Evolutionary conservation across 148 eudicot species (phyloP).

Genomic region (Arbutus unedo): DNA sequence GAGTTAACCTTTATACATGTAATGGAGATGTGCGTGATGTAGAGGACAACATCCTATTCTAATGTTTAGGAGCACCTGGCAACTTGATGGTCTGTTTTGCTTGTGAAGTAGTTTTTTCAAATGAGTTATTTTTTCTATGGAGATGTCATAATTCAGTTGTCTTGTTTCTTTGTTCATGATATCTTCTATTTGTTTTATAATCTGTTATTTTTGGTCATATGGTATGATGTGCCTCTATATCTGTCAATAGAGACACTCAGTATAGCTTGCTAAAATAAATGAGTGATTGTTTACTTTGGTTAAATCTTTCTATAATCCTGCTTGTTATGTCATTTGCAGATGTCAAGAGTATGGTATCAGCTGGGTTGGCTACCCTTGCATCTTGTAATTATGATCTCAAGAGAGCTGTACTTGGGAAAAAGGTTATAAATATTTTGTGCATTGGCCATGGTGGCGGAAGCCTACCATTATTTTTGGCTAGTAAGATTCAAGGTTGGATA

Average conservation of each 20-base stretch:
- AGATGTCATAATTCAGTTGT: neutral
- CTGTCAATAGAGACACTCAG: neutral
- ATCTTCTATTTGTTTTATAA: slow-evolving; percentile 4
- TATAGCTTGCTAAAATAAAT: neutral
- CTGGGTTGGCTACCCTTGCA: slow-evolving; percentile 66
- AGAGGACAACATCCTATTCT: neutral
- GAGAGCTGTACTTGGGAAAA: slow-evolving; percentile 49
- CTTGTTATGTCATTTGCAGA: slow-evolving; percentile 42
- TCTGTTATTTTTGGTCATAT: neutral
- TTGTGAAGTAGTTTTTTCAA: neutral
- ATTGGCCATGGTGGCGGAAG: slow-evolving; percentile 98
- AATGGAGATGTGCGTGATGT: neutral
- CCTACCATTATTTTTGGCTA: slow-evolving; percentile 79
- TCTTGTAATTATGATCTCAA: slow-evolving; percentile 61
- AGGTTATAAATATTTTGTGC: slow-evolving; percentile 65
- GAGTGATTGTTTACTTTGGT: neutral
- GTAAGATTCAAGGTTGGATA: slow-evolving; percentile 62
- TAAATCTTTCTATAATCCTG: neutral
- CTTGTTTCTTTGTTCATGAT: neutral
- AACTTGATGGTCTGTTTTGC: neutral
- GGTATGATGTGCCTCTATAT: slow-evolving; percentile 3
- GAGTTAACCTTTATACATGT: neutral
- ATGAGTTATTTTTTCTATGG: neutral
- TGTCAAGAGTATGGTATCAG: slow-evolving; percentile 81
- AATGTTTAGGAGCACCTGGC: neutral